These are phyloP conservation scores for Ceratocystiopsis minuta DNA, from an alignment of 2,329 filamentous ascomycete genomes.

Conservation along the genomic window DNA sequence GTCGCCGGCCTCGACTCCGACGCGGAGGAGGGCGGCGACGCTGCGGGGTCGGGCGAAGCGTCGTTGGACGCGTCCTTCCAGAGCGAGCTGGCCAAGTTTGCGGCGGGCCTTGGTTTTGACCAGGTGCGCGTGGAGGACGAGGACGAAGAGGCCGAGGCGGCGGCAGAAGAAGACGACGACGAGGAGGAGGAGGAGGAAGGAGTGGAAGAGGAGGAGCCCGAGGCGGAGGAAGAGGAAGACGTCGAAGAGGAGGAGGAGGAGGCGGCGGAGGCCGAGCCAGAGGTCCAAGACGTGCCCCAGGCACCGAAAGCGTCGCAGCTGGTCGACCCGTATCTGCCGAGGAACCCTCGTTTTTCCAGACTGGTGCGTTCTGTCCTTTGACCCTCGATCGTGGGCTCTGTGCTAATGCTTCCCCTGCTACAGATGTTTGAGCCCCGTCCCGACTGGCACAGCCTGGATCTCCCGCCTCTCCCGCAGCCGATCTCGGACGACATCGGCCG, in stretches of 20 bases:
- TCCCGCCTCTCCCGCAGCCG: conserved; percentile 25
- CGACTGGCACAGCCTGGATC: conserved; percentile 34
- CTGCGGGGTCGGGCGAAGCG: conserved; percentile 9
- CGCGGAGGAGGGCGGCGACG: conserved; percentile 23
- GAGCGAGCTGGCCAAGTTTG: conserved; percentile 34
- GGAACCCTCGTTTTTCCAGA: conserved; percentile 12
- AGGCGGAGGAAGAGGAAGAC: conserved; percentile 21
- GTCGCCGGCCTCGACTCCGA: conserved; percentile 37
- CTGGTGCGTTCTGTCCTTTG: conserved; percentile 22
- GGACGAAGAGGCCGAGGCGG: conserved; percentile 18
- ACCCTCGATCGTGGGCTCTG: neutral
- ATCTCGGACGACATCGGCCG: conserved; percentile 26
- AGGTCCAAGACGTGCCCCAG: conserved; percentile 15
- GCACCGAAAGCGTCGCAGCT: conserved; percentile 10
- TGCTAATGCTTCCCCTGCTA: conserved; percentile 1
- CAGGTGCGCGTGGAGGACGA: conserved; percentile 21
- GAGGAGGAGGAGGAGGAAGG: conserved; percentile 20
- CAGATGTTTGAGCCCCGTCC: conserved; percentile 39
- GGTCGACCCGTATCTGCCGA: conserved; percentile 6
- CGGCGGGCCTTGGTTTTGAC: conserved; percentile 30
- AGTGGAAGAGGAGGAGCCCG: conserved; percentile 16
- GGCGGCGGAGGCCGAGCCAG: conserved; percentile 17
- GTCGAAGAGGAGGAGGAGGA: conserved; percentile 11
- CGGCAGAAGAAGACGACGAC: conserved; percentile 13
- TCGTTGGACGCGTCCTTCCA: conserved; percentile 17